Evolutionary conservation across 2,329 filamentous ascomycete genomes (phyloP), one percentile per base, ranked within the genome.

Genomic region (Fusarium equiseti): DNA sequence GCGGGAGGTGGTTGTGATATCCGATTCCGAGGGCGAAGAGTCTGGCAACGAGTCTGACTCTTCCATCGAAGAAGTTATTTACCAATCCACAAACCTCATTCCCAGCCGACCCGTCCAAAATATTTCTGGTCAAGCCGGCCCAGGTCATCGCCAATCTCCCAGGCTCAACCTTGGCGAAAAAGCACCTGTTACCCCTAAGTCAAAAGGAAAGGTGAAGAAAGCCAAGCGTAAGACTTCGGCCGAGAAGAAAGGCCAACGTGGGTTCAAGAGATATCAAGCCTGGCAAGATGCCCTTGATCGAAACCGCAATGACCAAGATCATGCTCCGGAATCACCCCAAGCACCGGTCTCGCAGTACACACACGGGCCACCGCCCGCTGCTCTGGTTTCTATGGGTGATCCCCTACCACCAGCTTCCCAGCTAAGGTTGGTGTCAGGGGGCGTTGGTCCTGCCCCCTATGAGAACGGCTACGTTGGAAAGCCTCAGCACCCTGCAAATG

Each of bases 1-100:
- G 35, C 84, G 88, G 53, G 89, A 91, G 77, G 88, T 91, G 13
- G 87, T 91, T 56, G 86, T 91, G 73, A 90, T 91, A 46, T 89
- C 88, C n/a, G 87, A 89, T 71, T 84, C 84, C 8, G 87, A 89
- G 74, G 84, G 82, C 43, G 83, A 83, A 6, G 81, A 81, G 7
- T 80, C 77, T 11, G 81, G 80, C 8, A 79, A 81, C 18, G 81
- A 83, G 7, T 77, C 76, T 24, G 79, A 80, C 11, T 79, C 77
- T 18, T 79, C 77, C 8, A 54, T 75, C 32, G 76, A 79, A 59
- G 72, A 66, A 52, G 63, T 72, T 31, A 63, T 66, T 38, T 62
- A 45, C 49, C 71, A 56, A 20, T 49, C 66, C 50, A 40, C 43
- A 48, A 44, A 63, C 51, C 27, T 48, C 24, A 35, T 60, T 24